Evolutionary conservation across 2,329 filamentous ascomycete species (phyloP).

Genomic region (Trichoderma polysporum): DNA sequence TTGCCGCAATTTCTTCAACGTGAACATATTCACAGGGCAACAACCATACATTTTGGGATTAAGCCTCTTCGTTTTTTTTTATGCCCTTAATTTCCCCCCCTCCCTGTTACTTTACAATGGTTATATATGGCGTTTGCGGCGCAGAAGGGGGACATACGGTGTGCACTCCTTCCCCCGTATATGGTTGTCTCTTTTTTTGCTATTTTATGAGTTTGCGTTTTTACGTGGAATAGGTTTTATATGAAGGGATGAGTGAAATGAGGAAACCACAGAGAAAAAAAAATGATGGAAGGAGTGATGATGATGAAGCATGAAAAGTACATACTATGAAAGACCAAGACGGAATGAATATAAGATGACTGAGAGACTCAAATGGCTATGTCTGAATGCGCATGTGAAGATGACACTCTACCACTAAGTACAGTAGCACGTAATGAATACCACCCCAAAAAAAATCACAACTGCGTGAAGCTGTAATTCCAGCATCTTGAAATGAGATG

Average conservation of each 20-base stretch:
- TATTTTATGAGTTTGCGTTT: not conserved
- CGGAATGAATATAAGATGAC: constrained; percentile 2
- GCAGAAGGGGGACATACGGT: not conserved
- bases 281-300: not conserved
- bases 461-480: not conserved
- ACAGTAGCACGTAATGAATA: not conserved
- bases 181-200: not conserved
- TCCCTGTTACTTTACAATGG: not conserved
- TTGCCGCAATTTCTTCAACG: not conserved
- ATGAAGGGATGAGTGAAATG: constrained; percentile 7
- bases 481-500: not conserved
- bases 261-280: not conserved
- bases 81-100: not conserved
- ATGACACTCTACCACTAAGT: not conserved
- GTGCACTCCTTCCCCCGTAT: not conserved
- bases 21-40: constrained; percentile 7
- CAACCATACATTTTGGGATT: not conserved
- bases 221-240: constrained; percentile 1
- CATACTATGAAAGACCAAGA: constrained; percentile 15
- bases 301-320: constrained; percentile 18
- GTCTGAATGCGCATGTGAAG: not conserved
- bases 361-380: not conserved
- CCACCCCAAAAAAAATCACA: not conserved
- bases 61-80: not conserved
- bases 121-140: constrained; percentile 14